Evolutionary conservation across 2,329 filamentous ascomycete genomes (phyloP), one percentile per base, ranked within the genome.

Genomic region (Claviceps arundinis): DNA sequence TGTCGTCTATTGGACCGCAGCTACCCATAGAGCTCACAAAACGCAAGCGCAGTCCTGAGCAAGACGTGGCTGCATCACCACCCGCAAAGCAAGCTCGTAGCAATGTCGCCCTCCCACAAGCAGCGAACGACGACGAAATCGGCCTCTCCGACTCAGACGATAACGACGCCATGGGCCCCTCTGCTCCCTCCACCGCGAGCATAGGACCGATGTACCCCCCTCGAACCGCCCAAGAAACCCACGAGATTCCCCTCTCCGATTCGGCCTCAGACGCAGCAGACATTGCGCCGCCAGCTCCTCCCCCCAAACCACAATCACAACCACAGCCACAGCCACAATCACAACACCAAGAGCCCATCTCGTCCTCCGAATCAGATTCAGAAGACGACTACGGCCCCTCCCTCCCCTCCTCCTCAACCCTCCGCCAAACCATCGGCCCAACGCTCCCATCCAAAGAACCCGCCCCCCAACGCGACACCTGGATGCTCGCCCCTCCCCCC

Each of bases 381-480:
- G 53, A 51, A 37, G 73, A 77, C 54, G 76, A 74, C 64, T 84
- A 78, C 64, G 80, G 80, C 1, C 81, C 81, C 13, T 72, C 79
- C 16, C 76, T 80, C 4, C 78, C 81, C n/a, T 26, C 37, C 2
- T 69, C 72, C 8, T 66, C 74, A 7, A 62, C 64, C 60, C 56
- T 65, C 26, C 73, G 73, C 5, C 76, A 80, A 58, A 77, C 61
- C 50, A 64, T 66, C 43, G 68, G 68, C 14, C 65, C 68, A 4
- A 60, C 68, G 11, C 58, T 65, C 1, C 62, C 65, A 2, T 58
- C 62, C 14, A 57, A 68, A 5, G 62, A 71, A 40, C 59, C 66
- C 17, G 75, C 77, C 48, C 73, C 76, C 5, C 77, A 84, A 64
- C 83, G 91, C 60, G 90, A 95, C 70, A 84, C 88, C 61, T 90